A percentile compares a stretch with the other conserved stretches of the same genome.
Evolutionary conservation across 768 basidiomycete genomes (phyloP).

Genomic region (Leucogyrophana mollusca): DNA sequence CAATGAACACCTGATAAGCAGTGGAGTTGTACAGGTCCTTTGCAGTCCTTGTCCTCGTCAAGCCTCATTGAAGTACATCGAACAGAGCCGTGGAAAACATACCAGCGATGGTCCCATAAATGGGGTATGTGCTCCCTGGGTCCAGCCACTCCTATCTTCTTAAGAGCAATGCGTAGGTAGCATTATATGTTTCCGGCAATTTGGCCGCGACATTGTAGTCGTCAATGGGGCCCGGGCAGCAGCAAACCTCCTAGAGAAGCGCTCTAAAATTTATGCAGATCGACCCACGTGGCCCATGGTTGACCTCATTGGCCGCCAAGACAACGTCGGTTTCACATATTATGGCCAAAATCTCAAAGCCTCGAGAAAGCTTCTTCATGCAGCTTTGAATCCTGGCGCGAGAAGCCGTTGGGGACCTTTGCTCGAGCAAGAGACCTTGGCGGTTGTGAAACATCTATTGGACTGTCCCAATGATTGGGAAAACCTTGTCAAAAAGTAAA

Average conservation of each 20-base stretch:
- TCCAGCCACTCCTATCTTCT: constrained; percentile 5
- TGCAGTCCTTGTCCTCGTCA: too few species aligned
- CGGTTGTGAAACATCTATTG: constrained; percentile 20
- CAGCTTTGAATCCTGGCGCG: constrained; percentile 33
- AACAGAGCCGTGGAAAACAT: not conserved
- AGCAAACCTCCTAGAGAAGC: constrained; percentile 43
- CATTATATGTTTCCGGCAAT: constrained; percentile 45
- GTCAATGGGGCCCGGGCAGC: constrained; percentile 42
- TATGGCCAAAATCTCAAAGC: constrained; percentile 25
- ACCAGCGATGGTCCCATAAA: not conserved
- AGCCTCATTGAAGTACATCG: too few species aligned
- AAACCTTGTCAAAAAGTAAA: constrained; percentile 1
- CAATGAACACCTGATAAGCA: too few species aligned
- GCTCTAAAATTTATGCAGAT: constrained; percentile 46
- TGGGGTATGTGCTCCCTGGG: not conserved
- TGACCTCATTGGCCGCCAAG: constrained; percentile 40
- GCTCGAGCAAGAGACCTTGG: constrained; percentile 33
- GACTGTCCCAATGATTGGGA: not conserved
- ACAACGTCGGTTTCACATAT: constrained; percentile 33
- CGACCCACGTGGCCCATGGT: constrained; percentile 48
- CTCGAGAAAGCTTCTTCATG: constrained; percentile 41
- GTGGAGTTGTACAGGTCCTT: too few species aligned
- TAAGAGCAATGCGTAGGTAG: constrained; percentile 27
- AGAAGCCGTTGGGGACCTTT: constrained; percentile 31
- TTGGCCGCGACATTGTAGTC: constrained; percentile 41